A percentile compares a stretch with the other conserved stretches of the same genome.
Conservation (phyloP, 1,284 basidiomycete genomes). For the Apiotrichum sp. region DNA sequence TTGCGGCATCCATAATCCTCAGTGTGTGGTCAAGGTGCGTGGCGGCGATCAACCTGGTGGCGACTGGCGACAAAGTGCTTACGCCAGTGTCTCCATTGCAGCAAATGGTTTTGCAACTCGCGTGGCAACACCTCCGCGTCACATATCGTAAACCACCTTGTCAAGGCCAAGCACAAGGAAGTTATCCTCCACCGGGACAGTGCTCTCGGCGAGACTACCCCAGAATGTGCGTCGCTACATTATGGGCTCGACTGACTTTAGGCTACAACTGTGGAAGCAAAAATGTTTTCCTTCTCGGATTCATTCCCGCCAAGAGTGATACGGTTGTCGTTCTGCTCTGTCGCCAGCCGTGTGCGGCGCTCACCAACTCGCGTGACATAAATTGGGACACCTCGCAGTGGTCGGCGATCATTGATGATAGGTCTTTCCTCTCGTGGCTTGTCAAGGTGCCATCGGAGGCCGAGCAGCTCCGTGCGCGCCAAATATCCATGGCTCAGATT, state of each 20-base stretch:
- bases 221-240: constrained; percentile 60
- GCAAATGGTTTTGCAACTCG: constrained; percentile 99
- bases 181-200: constrained; percentile 93
- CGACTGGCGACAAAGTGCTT: neutral
- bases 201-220: constrained; percentile 91
- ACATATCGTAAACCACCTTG: constrained; percentile 98
- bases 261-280: constrained; percentile 98
- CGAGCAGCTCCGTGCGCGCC: constrained; percentile 88
- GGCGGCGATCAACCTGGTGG: no score
- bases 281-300: constrained; percentile 98
- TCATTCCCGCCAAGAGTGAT: constrained; percentile 98
- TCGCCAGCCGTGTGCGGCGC: constrained; percentile 94
- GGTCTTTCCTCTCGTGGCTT: constrained; percentile 96
- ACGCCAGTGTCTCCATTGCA: constrained; percentile 72
- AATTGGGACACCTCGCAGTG: constrained; percentile 97
- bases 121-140: constrained; percentile 95
- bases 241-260: constrained; percentile 13
- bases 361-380: constrained; percentile 82
- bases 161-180: constrained; percentile 98
- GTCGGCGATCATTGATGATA: constrained; percentile 97
- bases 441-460: constrained; percentile 95
- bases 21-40: constrained; percentile 78
- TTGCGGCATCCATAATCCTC: constrained; percentile 97
- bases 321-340: constrained; percentile 98
- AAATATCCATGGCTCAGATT: constrained; percentile 94